phyloP scores from a whole-genome alignment of 2,329 filamentous ascomycete species.

The Calonectria pseudoturangicola region DNA sequence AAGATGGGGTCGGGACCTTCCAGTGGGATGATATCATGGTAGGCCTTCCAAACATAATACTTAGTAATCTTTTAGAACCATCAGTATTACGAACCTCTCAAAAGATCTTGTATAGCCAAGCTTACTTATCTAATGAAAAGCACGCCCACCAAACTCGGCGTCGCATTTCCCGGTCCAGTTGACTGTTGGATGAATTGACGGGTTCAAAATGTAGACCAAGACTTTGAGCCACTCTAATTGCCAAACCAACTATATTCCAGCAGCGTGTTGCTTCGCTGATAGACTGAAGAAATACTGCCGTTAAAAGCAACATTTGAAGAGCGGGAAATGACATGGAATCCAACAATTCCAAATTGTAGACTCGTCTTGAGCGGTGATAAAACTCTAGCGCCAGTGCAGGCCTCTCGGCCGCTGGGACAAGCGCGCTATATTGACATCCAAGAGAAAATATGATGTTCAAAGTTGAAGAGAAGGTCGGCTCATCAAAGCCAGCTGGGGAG shows the following conservation, averaged over 20 bases:
- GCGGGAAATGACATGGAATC: conserved; percentile 2
- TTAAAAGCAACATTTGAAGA: not conserved
- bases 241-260: not conserved
- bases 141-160: conserved; percentile 7
- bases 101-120: not conserved
- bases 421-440: not conserved
- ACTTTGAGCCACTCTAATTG: not conserved
- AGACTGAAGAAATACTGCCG: not conserved
- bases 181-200: not conserved
- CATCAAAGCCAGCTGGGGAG: not conserved
- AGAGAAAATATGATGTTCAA: conserved; percentile 12
- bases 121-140: not conserved
- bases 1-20: conserved; percentile 1
- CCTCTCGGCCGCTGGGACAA: not conserved
- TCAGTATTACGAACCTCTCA: not conserved
- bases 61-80: not conserved
- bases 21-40: conserved; percentile 6
- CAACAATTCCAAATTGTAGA: conserved; percentile 13
- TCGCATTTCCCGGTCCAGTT: not conserved
- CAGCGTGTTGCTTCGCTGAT: not conserved
- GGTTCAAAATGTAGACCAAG: conserved; percentile 4
- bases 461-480: not conserved
- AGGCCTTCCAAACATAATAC: conserved; percentile 5
- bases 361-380: not conserved
- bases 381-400: not conserved